phyloP scores from a whole-genome alignment of 441 rosid species.

The Eutrema salsugineum region DNA sequence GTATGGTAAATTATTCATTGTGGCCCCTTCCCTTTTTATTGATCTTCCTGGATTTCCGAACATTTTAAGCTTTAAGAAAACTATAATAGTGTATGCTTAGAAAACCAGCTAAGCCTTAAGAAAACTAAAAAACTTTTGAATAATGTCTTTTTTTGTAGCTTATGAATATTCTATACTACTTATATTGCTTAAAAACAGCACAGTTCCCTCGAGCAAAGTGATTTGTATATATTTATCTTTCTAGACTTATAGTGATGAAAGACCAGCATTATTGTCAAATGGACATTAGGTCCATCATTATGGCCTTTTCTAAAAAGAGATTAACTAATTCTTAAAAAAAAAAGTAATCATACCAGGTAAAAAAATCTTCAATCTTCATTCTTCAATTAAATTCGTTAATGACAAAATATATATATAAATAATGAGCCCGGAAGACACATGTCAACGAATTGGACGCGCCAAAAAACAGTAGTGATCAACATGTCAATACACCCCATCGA shows the following conservation, averaged over 20 bases:
- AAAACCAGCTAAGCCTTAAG: neutral
- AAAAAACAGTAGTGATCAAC: conserved; percentile 31
- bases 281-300: neutral
- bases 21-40: neutral
- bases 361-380: neutral
- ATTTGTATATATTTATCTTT: neutral
- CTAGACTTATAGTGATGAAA: conserved; percentile 22
- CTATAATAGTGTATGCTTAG: neutral
- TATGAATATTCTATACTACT: neutral
- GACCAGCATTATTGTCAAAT: conserved; percentile 19
- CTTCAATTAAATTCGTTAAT: too few species aligned
- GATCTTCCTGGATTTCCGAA: conserved; percentile 30
- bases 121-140: neutral
- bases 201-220: conserved; percentile 26
- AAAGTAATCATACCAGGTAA: neutral
- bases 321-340: neutral
- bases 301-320: neutral
- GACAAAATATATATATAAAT: too few species aligned
- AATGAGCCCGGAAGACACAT: too few species aligned
- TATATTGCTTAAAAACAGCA: conserved; percentile 2
- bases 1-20: neutral
- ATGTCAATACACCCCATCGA: conserved; percentile 29
- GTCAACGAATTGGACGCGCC: conserved; percentile 21
- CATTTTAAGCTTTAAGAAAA: conserved; percentile 15
- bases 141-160: too few species aligned